phyloP scores from a whole-genome alignment of 495 filamentous ascomycete genomes.

The Aspergillus panamensis region DNA sequence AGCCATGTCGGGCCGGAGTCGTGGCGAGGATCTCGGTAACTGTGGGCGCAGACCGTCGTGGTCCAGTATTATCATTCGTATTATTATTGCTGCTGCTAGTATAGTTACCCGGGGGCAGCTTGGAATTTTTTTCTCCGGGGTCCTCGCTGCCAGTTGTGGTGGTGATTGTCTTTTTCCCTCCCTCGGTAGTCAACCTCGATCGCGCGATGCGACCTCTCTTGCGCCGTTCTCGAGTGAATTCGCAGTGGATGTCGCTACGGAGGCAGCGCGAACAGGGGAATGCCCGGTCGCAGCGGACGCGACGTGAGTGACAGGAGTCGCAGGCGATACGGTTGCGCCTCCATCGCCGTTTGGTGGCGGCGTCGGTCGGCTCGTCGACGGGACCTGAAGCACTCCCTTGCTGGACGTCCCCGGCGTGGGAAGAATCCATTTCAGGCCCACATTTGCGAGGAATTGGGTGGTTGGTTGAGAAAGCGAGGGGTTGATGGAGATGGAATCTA shows the following conservation, averaged over 20 bases:
- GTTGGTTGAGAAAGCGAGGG: neutral
- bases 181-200: conserved; percentile 17
- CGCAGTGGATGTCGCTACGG: conserved; percentile 41
- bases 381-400: conserved; percentile 21
- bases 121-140: neutral
- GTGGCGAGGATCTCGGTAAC: conserved; percentile 10
- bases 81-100: too few relatives aligned
- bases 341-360: conserved; percentile 38
- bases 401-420: conserved; percentile 32
- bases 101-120: neutral
- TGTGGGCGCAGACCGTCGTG: neutral
- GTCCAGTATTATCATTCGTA: neutral
- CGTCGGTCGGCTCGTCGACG: conserved; percentile 30
- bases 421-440: conserved; percentile 36
- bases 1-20: conserved; percentile 28
- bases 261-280: conserved; percentile 47
- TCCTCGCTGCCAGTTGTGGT: neutral
- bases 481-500: neutral
- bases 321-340: conserved; percentile 47
- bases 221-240: conserved; percentile 45
- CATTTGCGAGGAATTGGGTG: conserved; percentile 20
- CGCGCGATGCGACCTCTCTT: conserved; percentile 47
- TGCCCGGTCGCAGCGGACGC: conserved; percentile 48
- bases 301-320: conserved; percentile 45
- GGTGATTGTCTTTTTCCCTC: neutral